A percentile compares a stretch with the other conserved stretches of the same genome.
These are phyloP conservation scores for Maudiozyma barnettii DNA, from an alignment of 805 yeast species.

Conservation along the genomic window DNA sequence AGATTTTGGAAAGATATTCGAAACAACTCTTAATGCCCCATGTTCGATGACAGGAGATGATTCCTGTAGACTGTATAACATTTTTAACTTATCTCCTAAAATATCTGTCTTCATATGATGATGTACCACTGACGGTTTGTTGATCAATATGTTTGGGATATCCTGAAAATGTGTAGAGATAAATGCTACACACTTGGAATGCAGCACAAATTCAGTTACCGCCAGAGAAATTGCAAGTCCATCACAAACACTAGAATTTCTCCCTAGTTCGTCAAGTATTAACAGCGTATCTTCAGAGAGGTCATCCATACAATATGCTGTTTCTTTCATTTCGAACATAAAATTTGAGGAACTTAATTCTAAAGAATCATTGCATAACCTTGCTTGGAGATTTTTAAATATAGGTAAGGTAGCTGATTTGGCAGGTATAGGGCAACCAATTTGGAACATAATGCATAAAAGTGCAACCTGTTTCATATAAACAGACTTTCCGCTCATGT, in stretches of 20 bases:
- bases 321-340: slow-evolving; percentile 40
- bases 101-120: slow-evolving; percentile 30
- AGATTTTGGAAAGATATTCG: slow-evolving; percentile 16
- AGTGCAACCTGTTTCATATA: slow-evolving; percentile 44
- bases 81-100: slow-evolving; percentile 12
- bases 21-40: slow-evolving; percentile 27
- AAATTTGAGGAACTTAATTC: slow-evolving; percentile 35
- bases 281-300: slow-evolving; percentile 29
- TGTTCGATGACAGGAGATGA: slow-evolving; percentile 20
- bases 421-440: slow-evolving; percentile 46
- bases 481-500: slow-evolving; percentile 56
- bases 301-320: slow-evolving; percentile 36
- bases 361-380: slow-evolving; percentile 31
- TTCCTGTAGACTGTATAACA: slow-evolving; percentile 25
- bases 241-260: slow-evolving; percentile 43
- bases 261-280: slow-evolving; percentile 47
- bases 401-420: slow-evolving; percentile 35
- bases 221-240: slow-evolving; percentile 45
- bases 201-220: slow-evolving; percentile 31
- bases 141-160: slow-evolving; percentile 30
- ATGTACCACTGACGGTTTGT: slow-evolving; percentile 30
- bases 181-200: slow-evolving; percentile 27
- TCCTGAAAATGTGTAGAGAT: slow-evolving; percentile 39
- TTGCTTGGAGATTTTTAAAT: slow-evolving; percentile 31
- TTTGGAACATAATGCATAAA: slow-evolving; percentile 44